Evolutionary conservation across 2,329 filamentous ascomycete genomes (phyloP), one percentile per base, ranked within the genome.

Genomic region (Neocucurbitaria cava): DNA sequence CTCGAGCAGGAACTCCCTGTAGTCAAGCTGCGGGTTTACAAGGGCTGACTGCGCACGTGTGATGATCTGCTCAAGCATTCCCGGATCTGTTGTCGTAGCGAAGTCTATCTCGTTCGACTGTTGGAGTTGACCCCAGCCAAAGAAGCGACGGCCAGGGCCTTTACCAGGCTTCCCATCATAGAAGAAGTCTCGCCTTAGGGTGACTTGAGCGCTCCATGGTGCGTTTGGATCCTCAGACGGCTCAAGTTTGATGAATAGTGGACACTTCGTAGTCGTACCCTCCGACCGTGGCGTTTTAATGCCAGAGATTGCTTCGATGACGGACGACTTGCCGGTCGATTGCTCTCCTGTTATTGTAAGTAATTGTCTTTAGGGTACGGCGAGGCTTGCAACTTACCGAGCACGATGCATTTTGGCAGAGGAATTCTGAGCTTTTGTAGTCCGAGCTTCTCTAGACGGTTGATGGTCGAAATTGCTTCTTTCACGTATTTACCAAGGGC

Each of bases 231-330:
- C 77, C 0, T 80, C 77, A 0, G 85, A 81, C 1, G 82, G 77
- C 0, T 83, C 88, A 0, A 92, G 81, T 0, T 89, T 88, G 46
- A 96, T 95, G 49, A 92, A 89, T 0, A 96, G 83, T 0, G 92
- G 91, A 53, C 91, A 96, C 0, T 89, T 79, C 0, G 92, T 96
- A 66, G 92, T 96, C 0, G 89, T 90, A 0, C 88, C 89, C 3
- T 85, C 83, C 36, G 83, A 85, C 1, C 89, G 82, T 0, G 91
- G 91, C 0, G 94, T 84, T 18, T 87, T 87, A 21, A 95, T 87
- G 3, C 88, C 89, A 0, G 76, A 77, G 5, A 81, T 74, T 0
- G 76, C 77, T 49, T 82, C 79, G 11, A 81, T 79, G 0, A 79
- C 70, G 0, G 82, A 92, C 0, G 88, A 92, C 70, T 96, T 96